Conservation (phyloP, 2,329 filamentous ascomycete genomes). For the Fusarium hostae region DNA sequence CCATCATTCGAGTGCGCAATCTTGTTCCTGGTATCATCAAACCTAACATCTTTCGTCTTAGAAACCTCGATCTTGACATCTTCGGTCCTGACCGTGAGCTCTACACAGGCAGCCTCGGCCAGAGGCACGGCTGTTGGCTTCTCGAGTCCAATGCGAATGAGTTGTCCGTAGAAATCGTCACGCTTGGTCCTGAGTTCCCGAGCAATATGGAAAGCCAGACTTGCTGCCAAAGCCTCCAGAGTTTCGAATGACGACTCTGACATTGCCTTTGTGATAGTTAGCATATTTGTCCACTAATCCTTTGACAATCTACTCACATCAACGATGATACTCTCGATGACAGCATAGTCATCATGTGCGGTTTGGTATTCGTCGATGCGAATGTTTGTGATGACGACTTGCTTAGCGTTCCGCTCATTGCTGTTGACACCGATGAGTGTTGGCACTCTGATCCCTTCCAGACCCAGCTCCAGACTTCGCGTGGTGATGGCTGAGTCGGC, state of each 20-base stretch:
- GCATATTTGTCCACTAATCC: background rate
- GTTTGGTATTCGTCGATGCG: constrained; percentile 66
- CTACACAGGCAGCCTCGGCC: constrained; percentile 76
- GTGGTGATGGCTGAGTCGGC: constrained; percentile 42
- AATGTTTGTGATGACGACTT: constrained; percentile 72
- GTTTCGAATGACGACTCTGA: constrained; percentile 69
- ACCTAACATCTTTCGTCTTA: constrained; percentile 13
- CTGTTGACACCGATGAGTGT: constrained; percentile 77
- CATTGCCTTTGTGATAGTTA: constrained; percentile 56
- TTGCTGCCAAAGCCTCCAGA: constrained; percentile 68
- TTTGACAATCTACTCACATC: constrained; percentile 60
- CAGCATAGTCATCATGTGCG: constrained; percentile 61
- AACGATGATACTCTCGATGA: constrained; percentile 69
- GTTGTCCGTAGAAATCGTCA: constrained; percentile 53
- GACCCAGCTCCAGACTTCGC: constrained; percentile 54
- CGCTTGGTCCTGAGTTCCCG: constrained; percentile 51
- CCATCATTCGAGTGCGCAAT: background rate
- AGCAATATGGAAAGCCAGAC: constrained; percentile 60
- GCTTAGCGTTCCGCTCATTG: constrained; percentile 74
- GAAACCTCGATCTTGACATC: constrained; percentile 36
- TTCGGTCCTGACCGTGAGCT: constrained; percentile 53
- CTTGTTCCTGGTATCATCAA: constrained; percentile 23
- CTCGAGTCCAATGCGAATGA: constrained; percentile 70
- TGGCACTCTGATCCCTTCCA: constrained; percentile 71
- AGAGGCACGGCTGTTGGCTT: constrained; percentile 80